phyloP scores from a whole-genome alignment of 257 asterid genomes.

The Solanum gracilifrons region DNA sequence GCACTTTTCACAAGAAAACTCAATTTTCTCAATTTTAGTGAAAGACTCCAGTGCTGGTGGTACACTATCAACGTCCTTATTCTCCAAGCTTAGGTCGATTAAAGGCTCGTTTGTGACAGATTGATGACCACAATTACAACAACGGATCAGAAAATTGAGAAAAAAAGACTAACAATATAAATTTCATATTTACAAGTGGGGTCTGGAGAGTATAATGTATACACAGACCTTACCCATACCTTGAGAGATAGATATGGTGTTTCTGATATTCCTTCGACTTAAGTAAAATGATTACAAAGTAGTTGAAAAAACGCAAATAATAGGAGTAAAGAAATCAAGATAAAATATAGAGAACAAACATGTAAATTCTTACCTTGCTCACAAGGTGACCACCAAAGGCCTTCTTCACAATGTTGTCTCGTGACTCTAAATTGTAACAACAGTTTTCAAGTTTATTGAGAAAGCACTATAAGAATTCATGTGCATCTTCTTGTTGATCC shows the following conservation, averaged over 20 bases:
- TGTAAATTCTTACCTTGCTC: slow-evolving; percentile 19
- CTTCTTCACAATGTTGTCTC: slow-evolving; percentile 49
- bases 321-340: no score
- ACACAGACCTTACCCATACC: no score
- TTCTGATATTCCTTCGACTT: no score
- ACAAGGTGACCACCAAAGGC: slow-evolving; percentile 78
- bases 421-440: slow-evolving; percentile 5
- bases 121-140: slow-evolving; percentile 68
- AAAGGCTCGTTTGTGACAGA: slow-evolving; percentile 68
- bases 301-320: no score
- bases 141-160: slow-evolving; percentile 44
- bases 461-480: slow-evolving; percentile 77
- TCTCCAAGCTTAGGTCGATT: slow-evolving; percentile 83
- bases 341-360: no score
- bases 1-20: slow-evolving; percentile 71
- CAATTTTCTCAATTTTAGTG: slow-evolving; percentile 67
- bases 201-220: no score
- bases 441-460: slow-evolving; percentile 63
- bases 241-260: no score
- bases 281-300: no score
- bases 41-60: slow-evolving; percentile 57
- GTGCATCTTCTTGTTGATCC: slow-evolving; percentile 84
- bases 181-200: no score
- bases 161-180: not conserved
- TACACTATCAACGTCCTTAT: slow-evolving; percentile 44